Evolutionary conservation across 257 asterid genomes (phyloP).

Genomic region (Pogostemon cablin): DNA sequence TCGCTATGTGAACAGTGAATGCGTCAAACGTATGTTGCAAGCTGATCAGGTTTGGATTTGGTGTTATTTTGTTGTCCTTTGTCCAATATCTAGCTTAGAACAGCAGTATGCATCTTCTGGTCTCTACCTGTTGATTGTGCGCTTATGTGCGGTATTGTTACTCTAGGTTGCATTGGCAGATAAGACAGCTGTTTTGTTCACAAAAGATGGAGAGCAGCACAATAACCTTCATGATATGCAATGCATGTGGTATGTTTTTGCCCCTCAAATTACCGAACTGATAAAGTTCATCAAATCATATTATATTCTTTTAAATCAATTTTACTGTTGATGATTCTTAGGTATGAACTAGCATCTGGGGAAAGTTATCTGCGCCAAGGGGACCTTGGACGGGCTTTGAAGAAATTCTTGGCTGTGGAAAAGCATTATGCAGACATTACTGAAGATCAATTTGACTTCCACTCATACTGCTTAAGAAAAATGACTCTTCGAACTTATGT

Average conservation of each 20-base stretch:
- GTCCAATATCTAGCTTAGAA: constrained; percentile 3
- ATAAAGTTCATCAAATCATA: constrained; percentile 2
- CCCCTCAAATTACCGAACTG: constrained; percentile 19
- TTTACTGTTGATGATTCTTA: constrained; percentile 35
- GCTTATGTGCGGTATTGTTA: constrained; percentile 25
- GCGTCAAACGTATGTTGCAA: constrained; percentile 98
- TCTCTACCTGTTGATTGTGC: constrained; percentile 20
- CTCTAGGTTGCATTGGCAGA: constrained; percentile 87
- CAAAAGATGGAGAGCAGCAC: constrained; percentile 99
- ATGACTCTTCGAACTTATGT: constrained; percentile 96
- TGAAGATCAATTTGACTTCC: constrained; percentile 98
- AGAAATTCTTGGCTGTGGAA: constrained; percentile 96
- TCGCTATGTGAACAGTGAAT: constrained; percentile 93
- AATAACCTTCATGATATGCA: constrained; percentile 98
- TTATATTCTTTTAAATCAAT: constrained; percentile 21
- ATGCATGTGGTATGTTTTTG: constrained; percentile 91
- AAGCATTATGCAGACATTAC: constrained; percentile 95
- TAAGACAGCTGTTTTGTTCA: constrained; percentile 88
- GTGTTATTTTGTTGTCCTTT: constrained; percentile 6
- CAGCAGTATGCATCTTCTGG: background rate
- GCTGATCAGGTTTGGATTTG: constrained; percentile 94
- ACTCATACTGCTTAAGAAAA: constrained; percentile 93
- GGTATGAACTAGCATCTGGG: constrained; percentile 98
- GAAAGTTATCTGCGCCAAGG: constrained; percentile 94
- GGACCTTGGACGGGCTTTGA: constrained; percentile 95